Evolutionary conservation across 1,139 yeast genomes (phyloP), one percentile per base, ranked within the genome.

Genomic region (Protomyces gravidus): DNA sequence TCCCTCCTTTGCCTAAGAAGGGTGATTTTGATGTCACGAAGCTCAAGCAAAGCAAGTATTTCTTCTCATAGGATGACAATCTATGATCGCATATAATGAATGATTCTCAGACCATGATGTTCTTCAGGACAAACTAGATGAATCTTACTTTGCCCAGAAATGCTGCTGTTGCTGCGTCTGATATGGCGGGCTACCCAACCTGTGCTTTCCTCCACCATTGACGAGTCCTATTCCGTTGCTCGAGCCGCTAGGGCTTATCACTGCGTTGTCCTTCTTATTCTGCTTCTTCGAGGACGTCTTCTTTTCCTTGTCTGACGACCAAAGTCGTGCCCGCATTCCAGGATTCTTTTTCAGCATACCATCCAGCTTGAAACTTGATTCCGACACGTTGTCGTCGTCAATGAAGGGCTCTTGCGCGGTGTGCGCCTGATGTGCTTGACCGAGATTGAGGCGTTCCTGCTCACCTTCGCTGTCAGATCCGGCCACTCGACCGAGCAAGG

Each of bases 11-110:
- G 46, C 97, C 97, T 13, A 75, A 79, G 57, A 86, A 81, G 72
- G 98, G 97, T 50, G 84, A 83, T 32, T 88, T 90, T 68, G 95
- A 90, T 69, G 95, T 92, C 47, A 74, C 76, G 50, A 80, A 80
- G 63, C 85, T 92, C 59, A 79, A 80, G 67, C 80, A 84, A 51
- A 87, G 96, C 62, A 79, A 79, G 52, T 92, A 92, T 73, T 92
- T 92, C 77, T 92, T 92, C 73, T 78, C 81, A 11, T 75, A 30
- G 13, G 7, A 5, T 30, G 4, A 13, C 15, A 5, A 15, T 13
- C 36, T 30, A 30, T 30, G 15, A 2, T 1, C 1, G 7, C n/a
- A 2, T 13, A 30, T 30, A 5, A 13, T 13, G 7, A 30, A 30
- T 30, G 13, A 15, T 13, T 5, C 17, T 5, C n/a, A 9, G 3